Evolutionary conservation across 2,329 filamentous ascomycete genomes (phyloP).

Genomic region (Apiospora kogelbergensis): DNA sequence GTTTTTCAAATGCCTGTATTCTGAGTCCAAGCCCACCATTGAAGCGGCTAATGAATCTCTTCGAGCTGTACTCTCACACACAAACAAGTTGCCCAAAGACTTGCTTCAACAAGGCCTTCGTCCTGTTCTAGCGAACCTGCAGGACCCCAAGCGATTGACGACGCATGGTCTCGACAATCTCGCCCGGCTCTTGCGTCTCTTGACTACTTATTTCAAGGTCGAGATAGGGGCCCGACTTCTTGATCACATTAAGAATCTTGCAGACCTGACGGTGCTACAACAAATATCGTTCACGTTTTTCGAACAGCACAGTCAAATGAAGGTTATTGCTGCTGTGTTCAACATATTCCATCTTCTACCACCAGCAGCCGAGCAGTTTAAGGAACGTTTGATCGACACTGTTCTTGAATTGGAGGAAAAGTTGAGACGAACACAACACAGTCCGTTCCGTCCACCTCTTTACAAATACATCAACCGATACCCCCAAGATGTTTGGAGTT

Average conservation of each 20-base stretch:
- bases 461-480: conserved; percentile 95
- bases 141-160: conserved; percentile 87
- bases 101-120: conserved; percentile 90
- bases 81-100: conserved; percentile 91
- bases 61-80: conserved; percentile 82
- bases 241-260: conserved; percentile 89
- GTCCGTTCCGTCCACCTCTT: conserved; percentile 86
- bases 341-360: conserved; percentile 98
- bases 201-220: conserved; percentile 99
- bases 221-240: conserved; percentile 93
- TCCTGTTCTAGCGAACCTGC: conserved; percentile 93
- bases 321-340: conserved; percentile 90
- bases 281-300: conserved; percentile 93
- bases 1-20: conserved; percentile 97
- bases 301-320: conserved; percentile 90
- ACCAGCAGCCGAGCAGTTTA: conserved; percentile 84
- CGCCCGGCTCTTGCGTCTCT: conserved; percentile 80
- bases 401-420: conserved; percentile 87
- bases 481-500: conserved; percentile 80
- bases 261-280: conserved; percentile 76
- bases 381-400: conserved; percentile 84
- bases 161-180: conserved; percentile 89
- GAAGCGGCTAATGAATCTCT: conserved; percentile 90
- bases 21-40: conserved; percentile 87
- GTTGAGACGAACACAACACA: conserved; percentile 82